A percentile compares a stretch with the other conserved stretches of the same genome.
phyloP scores from a whole-genome alignment of 2,329 filamentous ascomycete species.

The Arachnomyces sp. region DNA sequence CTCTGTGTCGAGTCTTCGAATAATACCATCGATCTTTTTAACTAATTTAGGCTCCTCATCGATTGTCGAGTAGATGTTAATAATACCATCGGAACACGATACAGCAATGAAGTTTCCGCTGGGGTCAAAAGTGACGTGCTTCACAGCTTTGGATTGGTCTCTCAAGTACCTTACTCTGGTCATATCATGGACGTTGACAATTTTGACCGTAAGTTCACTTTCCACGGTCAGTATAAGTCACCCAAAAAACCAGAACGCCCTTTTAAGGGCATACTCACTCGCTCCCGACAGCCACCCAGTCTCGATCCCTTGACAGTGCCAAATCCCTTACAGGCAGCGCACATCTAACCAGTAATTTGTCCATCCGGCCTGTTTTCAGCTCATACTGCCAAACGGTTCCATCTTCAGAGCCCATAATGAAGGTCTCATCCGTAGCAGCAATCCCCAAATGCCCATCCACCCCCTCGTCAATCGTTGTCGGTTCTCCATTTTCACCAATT shows the following conservation, averaged over 20 bases:
- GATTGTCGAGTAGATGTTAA: slow-evolving; percentile 83
- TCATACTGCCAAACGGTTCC: slow-evolving; percentile 93
- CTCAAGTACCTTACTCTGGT: slow-evolving; percentile 67
- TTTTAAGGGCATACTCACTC: slow-evolving; percentile 50
- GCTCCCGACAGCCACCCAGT: slow-evolving; percentile 93
- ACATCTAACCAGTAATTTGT: slow-evolving; percentile 73
- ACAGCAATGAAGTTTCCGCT: slow-evolving; percentile 68
- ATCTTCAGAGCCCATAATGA: slow-evolving; percentile 85
- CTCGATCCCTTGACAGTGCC: slow-evolving; percentile 68
- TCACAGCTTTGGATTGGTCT: slow-evolving; percentile 79
- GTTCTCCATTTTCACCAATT: slow-evolving; percentile 86
- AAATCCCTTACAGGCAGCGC: slow-evolving; percentile 84
- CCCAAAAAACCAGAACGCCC: not conserved
- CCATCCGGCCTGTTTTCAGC: slow-evolving; percentile 60
- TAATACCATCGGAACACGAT: slow-evolving; percentile 78
- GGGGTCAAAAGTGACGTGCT: slow-evolving; percentile 82
- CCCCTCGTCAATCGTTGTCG: slow-evolving; percentile 83
- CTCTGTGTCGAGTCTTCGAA: slow-evolving; percentile 69
- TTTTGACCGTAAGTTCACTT: slow-evolving; percentile 77
- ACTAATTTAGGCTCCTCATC: slow-evolving; percentile 73
- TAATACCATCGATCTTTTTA: slow-evolving; percentile 76
- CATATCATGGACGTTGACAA: slow-evolving; percentile 77
- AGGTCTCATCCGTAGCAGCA: slow-evolving; percentile 68
- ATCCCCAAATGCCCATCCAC: slow-evolving; percentile 79
- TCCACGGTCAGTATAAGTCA: slow-evolving; percentile 1